Evolutionary conservation across 805 yeast genomes (phyloP).

Genomic region (Wickerhamiella slavikovae): DNA sequence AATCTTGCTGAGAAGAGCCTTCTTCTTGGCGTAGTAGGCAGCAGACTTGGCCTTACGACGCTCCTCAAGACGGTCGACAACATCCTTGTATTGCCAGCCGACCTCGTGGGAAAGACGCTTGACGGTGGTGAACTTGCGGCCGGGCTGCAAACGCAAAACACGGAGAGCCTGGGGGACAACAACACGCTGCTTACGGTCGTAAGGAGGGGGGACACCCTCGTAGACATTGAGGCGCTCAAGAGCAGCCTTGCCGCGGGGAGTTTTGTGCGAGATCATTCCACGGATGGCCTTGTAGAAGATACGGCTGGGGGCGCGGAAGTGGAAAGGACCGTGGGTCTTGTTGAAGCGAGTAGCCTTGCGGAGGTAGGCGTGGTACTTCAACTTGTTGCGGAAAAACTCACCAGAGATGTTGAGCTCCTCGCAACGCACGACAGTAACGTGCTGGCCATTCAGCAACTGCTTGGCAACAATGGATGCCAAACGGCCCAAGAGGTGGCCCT

Average conservation of each 20-base stretch:
- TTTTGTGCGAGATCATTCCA: slow-evolving; percentile 99
- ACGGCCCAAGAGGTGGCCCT: slow-evolving; percentile 99
- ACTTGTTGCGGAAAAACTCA: slow-evolving; percentile 99
- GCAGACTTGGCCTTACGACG: slow-evolving; percentile 98
- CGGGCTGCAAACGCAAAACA: slow-evolving; percentile 97
- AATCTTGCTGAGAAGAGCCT: slow-evolving; percentile 84
- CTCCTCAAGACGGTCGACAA: slow-evolving; percentile 94
- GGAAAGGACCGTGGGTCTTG: slow-evolving; percentile 99
- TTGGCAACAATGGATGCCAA: slow-evolving; percentile 96
- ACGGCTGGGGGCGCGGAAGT: slow-evolving; percentile 99
- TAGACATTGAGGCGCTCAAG: slow-evolving; percentile 97
- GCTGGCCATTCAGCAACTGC: slow-evolving; percentile 96
- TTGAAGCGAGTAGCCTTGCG: slow-evolving; percentile 98
- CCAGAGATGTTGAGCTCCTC: slow-evolving; percentile 97
- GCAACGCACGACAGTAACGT: slow-evolving; percentile 90
- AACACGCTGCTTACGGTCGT: slow-evolving; percentile 98
- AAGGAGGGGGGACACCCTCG: slow-evolving; percentile 99
- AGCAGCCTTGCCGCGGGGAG: slow-evolving; percentile 99
- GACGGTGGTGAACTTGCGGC: slow-evolving; percentile 98
- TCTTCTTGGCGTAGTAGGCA: slow-evolving; percentile 98
- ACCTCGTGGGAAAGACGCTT: slow-evolving; percentile 91
- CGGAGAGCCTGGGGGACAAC: slow-evolving; percentile 99
- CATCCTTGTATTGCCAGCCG: slow-evolving; percentile 99
- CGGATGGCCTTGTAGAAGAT: slow-evolving; percentile 98
- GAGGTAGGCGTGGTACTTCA: slow-evolving; percentile 99